Conservation (phyloP, 768 basidiomycete species). For the Lyophyllum shimeji region DNA sequence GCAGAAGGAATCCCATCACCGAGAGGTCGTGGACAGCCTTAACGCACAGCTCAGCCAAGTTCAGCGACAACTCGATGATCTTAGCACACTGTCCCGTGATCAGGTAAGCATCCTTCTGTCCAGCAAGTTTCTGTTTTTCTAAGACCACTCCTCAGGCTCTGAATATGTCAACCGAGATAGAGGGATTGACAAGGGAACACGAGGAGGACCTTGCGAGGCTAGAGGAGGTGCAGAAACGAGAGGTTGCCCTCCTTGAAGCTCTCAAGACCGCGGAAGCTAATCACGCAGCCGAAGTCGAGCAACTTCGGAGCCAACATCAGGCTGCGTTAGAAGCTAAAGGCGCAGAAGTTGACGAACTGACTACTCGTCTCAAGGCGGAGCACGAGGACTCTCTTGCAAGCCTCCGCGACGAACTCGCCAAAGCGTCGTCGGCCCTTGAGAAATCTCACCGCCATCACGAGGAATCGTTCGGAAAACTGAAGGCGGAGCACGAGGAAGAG, state of each 20-base stretch:
- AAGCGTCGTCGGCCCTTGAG: slow-evolving; percentile 41
- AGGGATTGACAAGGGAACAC: slow-evolving; percentile 65
- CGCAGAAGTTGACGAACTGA: slow-evolving; percentile 39
- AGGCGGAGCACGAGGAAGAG: slow-evolving; percentile 50
- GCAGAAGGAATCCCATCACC: slow-evolving; percentile 90
- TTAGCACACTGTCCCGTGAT: slow-evolving; percentile 78
- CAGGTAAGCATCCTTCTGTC: slow-evolving; percentile 54
- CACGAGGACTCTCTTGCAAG: slow-evolving; percentile 39
- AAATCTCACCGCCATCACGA: slow-evolving; percentile 58
- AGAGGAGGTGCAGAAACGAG: slow-evolving; percentile 56
- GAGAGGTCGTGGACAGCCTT: slow-evolving; percentile 74
- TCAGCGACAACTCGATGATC: slow-evolving; percentile 78
- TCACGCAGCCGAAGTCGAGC: slow-evolving; percentile 43
- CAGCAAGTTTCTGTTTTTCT: neutral
- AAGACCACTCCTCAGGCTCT: slow-evolving; percentile 47
- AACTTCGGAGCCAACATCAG: slow-evolving; percentile 37
- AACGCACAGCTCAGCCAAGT: slow-evolving; percentile 65
- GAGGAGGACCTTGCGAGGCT: slow-evolving; percentile 49
- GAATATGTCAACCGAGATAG: slow-evolving; percentile 89
- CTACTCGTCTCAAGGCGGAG: slow-evolving; percentile 49
- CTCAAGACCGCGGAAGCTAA: slow-evolving; percentile 23
- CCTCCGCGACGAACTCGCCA: slow-evolving; percentile 45
- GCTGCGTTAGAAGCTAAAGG: slow-evolving; percentile 24
- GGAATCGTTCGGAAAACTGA: slow-evolving; percentile 56
- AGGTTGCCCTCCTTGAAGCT: slow-evolving; percentile 51